Base-by-base conservation (phyloP, 2,329 filamentous ascomycete species). In the Fusarium citri region DNA sequence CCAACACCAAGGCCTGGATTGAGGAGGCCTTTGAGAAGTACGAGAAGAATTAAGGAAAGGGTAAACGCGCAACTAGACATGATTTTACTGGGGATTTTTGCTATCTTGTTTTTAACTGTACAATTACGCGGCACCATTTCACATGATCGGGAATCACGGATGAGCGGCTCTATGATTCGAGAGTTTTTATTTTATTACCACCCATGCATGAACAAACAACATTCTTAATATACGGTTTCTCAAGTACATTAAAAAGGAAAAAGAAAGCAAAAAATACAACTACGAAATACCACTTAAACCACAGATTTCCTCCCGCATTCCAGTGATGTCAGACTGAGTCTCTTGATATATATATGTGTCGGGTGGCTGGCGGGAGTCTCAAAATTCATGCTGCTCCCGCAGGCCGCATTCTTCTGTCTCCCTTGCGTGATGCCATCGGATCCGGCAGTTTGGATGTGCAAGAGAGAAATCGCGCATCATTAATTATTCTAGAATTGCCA, bases 81-180 rank as follows among this genome's bases (percentile, higher is more conserved):
- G 55, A 61, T 47, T 53, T 61, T 59, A 60, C 25, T 64, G 59
- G 40, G 59, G 47, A 31, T 47, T 46, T 59, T 66, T 60, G 43
- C 37, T 57, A 54, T 50, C 45, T 66, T 66, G 51, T 14, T 54
- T 50, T 41, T 46, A 31, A 37, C 22, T 64, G 59, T 64, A 64
- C 50, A 64, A 40, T 51, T 66, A 69, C 54, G 55, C 42, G 46
- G 63, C 64, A 67, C 47, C 30, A 71, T 62, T 66, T 48, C 54
- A 64, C 47, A 71, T 55, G 68, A 71, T 70, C 68, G 64, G 68
- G 68, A 50, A 71, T 71, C 68, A 69, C 22, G 68, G 62, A 66
- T 69, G 68, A 71, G 64, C 68, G 68, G 59, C 59, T 69, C 43
- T 57, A 41, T 65, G 64, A 62, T 71, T 71, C 46, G 31, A 64